Evolutionary conservation across 2,329 filamentous ascomycete species (phyloP), one percentile per base, ranked within the genome.

Genomic region (Graphilbum fragrans): DNA sequence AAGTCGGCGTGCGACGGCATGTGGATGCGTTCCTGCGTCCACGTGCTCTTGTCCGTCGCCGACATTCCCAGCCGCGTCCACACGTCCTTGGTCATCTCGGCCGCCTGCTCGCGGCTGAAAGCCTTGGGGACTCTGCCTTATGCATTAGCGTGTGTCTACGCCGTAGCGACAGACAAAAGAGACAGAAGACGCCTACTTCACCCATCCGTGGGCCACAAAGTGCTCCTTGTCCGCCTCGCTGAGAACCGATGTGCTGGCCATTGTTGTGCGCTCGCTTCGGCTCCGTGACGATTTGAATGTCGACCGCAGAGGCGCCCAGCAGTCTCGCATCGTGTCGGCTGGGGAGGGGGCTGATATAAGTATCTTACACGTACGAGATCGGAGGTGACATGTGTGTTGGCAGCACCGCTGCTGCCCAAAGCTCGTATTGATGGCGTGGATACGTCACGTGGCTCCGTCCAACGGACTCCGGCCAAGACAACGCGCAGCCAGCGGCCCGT

Each of bases 41-140:
- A 84, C 25, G 80, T 84, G 2, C 66, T 64, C 53, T 73, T 74
- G 57, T 85, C 75, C 4, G 66, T 64, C 0, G 77, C 69, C 36
- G 72, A 69, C 68, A 81, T 78, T 21, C 75, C 78, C 5, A 84
- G 66, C 10, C 80, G 67, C 0, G 70, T 73, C 80, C 80, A 84
- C 29, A 82, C 66, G 41, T 65, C 58, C 2, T 61, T 43, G 18
- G 51, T 62, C 20, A 63, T 47, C 18, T 47, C 40, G 5, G 54
- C 55, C 8, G 63, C 60, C 42, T 64, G 60, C 34, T 61, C 55
- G 16, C 48, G 53, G 2, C 61, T 63, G 46, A 65, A 66, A 41
- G 61, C 56, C 2, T 46, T 42, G 10, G 54, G 47, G 36, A 59
- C 57, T 23, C 57, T 59, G 44, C 8, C 1, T 31, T 16, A 8